Evolutionary conservation across 345 rosid species (phyloP).

Genomic region (Jatropha curcas): DNA sequence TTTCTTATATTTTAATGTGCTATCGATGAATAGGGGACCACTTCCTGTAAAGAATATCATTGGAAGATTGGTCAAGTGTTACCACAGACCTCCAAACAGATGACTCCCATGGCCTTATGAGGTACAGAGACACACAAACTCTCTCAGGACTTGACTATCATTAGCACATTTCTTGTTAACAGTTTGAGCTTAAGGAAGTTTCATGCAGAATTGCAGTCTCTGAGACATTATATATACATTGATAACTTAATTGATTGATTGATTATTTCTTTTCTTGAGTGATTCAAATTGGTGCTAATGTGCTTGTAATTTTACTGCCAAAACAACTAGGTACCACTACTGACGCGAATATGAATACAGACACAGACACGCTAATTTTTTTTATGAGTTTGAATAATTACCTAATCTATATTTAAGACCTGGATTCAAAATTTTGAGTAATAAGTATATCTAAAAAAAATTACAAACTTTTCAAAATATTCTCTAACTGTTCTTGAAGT

Average conservation of each 20-base stretch:
- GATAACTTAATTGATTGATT: not conserved
- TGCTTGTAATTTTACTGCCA: not conserved
- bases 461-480: no score
- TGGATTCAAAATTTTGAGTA: no score
- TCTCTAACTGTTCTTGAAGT: no score
- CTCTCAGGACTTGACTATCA: not conserved
- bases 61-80: constrained; percentile 23
- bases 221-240: not conserved
- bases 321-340: no score
- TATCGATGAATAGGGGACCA: constrained; percentile 20
- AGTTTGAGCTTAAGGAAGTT: not conserved
- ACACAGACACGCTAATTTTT: no score
- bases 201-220: not conserved
- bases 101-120: not conserved
- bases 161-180: not conserved
- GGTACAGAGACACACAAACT: not conserved
- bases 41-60: constrained; percentile 23
- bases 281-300: not conserved
- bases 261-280: no score
- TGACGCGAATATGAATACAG: no score
- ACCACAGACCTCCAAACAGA: constrained; percentile 24
- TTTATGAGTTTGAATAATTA: no score
- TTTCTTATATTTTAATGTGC: not conserved
- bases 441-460: no score
- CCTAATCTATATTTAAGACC: no score